Percentiles rank a stretch among this genome's conserved stretches.
These are phyloP conservation scores for Termitomyces sp. DNA, from an alignment of 768 basidiomycete species.

Conservation along the genomic window DNA sequence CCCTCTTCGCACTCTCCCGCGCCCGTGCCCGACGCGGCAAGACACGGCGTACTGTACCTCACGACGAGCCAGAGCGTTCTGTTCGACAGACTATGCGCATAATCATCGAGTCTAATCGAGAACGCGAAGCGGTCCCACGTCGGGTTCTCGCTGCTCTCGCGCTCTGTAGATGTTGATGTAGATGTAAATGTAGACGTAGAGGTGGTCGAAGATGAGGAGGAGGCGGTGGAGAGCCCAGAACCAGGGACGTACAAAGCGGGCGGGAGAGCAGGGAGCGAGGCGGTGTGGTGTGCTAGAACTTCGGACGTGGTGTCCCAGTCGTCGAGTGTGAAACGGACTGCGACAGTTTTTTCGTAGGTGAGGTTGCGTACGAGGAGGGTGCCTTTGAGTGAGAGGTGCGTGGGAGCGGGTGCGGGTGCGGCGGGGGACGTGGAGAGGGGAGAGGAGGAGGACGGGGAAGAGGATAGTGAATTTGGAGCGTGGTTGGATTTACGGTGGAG, in stretches of 20 bases:
- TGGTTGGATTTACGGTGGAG: conserved; percentile 17
- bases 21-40: neutral
- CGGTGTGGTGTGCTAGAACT: conserved; percentile 54
- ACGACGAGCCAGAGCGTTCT: conserved; percentile 63
- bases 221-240: too few species aligned
- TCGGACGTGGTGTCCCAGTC: conserved; percentile 93
- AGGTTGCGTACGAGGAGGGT: conserved; percentile 83
- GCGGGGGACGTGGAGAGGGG: too few species aligned
- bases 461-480: too few species aligned
- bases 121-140: conserved; percentile 64
- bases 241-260: conserved; percentile 11
- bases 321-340: conserved; percentile 87
- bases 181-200: too few species aligned
- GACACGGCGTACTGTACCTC: conserved; percentile 34
- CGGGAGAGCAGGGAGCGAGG: conserved; percentile 40
- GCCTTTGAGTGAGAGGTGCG: conserved; percentile 52
- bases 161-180: too few species aligned
- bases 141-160: too few species aligned
- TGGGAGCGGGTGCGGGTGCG: conserved; percentile 14
- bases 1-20: conserved; percentile 21
- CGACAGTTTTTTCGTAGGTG: conserved; percentile 82
- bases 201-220: too few species aligned
- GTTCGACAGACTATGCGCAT: conserved; percentile 45
- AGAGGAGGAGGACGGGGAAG: too few species aligned
- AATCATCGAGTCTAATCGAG: conserved; percentile 70